Evolutionary conservation across 2,329 filamentous ascomycete species (phyloP), one percentile per base, ranked within the genome.

Genomic region (Pyrenochaeta sp.): DNA sequence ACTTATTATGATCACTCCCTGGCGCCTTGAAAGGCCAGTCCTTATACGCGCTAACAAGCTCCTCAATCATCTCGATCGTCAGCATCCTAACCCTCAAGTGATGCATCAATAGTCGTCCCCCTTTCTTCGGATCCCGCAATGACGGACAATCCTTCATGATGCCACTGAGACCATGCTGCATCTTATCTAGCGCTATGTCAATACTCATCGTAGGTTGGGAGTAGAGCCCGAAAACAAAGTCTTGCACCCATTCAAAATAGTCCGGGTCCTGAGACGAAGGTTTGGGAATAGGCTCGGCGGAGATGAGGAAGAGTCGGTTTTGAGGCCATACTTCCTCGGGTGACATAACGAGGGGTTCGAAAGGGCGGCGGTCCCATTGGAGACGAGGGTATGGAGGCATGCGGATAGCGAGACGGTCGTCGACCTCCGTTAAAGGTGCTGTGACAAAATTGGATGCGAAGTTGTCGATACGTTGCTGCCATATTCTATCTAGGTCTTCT

Each of bases 311-410:
- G 54, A 86, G 80, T 6, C 82, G 78, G 8, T 82, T 76, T 25
- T 83, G 80, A 1, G 91, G 92, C 73, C 83, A 91, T 68, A 92
- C 89, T 64, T 96, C 93, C 0, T 83, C 69, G 0, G 76, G 50
- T 4, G 80, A 59, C 2, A 86, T 84, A 25, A 80, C 75, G 15
- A 97, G 80, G 0, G 92, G 90, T 68, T 96, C 91, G 68, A 86
- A 88, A 1, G 81, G 78, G 15, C 93, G 87, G 1, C 85, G 83
- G 74, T 96, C 92, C 87, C 89, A 93, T 47, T 68, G 62, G 4
- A 75, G 49, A 19, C 68, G 72, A 4, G 64, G 62, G 8, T 49
- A 13, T 3, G 65, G 60, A 7, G 66, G 64, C 13, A 58, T 58
- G 44, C 67, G 64, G 15, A 77, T 46, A 2, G 49, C 50, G 5